These are phyloP conservation scores for Blastocystis sp. DNA, from an alignment of 352 stramenopile species.

Conservation along the genomic window DNA sequence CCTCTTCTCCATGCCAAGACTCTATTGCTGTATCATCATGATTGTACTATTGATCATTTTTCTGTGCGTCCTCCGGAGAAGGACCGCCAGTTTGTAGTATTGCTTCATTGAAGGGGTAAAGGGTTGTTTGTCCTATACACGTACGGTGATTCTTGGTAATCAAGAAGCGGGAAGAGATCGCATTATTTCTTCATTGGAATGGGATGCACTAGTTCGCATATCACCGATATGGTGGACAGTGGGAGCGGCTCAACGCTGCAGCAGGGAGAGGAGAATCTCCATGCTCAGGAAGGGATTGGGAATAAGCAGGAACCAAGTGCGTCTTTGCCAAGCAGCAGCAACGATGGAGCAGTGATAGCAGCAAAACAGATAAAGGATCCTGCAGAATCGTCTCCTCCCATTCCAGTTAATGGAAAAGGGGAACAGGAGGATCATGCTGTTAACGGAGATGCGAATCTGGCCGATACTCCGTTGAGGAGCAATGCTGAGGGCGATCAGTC, in stretches of 20 bases:
- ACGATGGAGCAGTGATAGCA: not conserved
- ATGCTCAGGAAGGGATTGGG: not conserved
- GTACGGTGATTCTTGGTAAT: constrained; percentile 32
- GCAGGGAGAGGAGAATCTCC: not conserved
- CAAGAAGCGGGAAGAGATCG: constrained; percentile 26
- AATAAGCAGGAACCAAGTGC: not conserved
- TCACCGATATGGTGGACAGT: not conserved
- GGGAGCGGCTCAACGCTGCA: not conserved
- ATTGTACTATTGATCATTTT: not conserved
- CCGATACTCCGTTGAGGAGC: too few species aligned
- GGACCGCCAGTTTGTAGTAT: not conserved
- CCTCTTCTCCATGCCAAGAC: not conserved
- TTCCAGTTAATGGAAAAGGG: not conserved
- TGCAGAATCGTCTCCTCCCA: not conserved
- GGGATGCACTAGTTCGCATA: constrained; percentile 52
- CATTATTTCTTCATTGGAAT: constrained; percentile 17
- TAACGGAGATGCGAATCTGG: too few species aligned
- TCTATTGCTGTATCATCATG: not conserved
- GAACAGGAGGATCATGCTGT: not conserved
- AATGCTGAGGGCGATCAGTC: not conserved
- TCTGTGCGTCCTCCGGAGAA: not conserved
- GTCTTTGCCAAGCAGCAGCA: not conserved
- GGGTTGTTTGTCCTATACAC: constrained; percentile 26
- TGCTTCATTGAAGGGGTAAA: not conserved
- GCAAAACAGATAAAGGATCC: too few species aligned